Evolutionary conservation across 345 rosid genomes (phyloP), one percentile per base, ranked within the genome.

Genomic region (Carallia pectinifolia): DNA sequence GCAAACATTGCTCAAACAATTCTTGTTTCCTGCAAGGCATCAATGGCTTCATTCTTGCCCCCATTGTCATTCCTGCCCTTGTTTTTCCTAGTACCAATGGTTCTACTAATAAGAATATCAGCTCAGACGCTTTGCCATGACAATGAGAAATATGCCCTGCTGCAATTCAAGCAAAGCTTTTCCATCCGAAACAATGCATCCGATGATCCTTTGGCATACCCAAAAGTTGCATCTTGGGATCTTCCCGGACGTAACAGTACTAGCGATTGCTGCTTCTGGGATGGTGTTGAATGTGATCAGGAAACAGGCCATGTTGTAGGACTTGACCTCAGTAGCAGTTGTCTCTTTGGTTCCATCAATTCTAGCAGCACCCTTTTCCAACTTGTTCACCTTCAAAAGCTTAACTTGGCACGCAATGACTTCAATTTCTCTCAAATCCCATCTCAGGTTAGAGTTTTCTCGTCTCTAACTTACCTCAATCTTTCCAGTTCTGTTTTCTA

Each of bases 271-370:
- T 72, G 75, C 64, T 58, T 29, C 1, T 70, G 81, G 78, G 75
- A 73, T 48, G 77, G 75, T 6, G 47, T 67, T 33, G 68, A 69
- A 39, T 69, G 71, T 5, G 67, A 73, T 37, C 3, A 4, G 31
- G 0, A 18, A 30, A 4, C 62, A n/a, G 48, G 58, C 39, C 71
- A 65, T 65, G 34, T 62, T 12, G 47, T 62, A 8, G 31, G 61
- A 37, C 69, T 66, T 65, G 62, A 70, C n/a, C 71, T 54, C 34
- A 53, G 71, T 6, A 40, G 64, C 62, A 63, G 70, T 23, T 53
- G 61, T 16, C 66, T 74, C 17, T 56, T 44, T 47, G 81, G 72
- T n/a, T 74, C 72, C 1, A 73, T 78, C 68, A 34, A 65, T 15
- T 55, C 78, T 19, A 64, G 16, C 53, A 72, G 16, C 40, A 77